A percentile compares a stretch with the other conserved stretches of the same genome.
phyloP scores from a whole-genome alignment of 139 green algal species.

The Pseudopediastrum boryanum region DNA sequence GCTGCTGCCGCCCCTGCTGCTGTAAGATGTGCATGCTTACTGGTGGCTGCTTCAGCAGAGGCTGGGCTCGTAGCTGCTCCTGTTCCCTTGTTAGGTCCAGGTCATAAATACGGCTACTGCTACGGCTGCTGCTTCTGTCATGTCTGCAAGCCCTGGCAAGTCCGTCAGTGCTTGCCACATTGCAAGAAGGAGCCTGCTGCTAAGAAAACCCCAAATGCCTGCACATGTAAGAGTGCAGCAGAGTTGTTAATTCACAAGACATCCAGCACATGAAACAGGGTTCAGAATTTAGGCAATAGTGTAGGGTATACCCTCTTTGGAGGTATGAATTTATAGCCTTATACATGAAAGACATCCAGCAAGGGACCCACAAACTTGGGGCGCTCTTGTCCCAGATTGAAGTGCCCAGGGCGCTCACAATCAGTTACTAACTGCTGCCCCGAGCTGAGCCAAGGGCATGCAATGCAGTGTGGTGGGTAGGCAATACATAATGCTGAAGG shows the following conservation, averaged over 20 bases:
- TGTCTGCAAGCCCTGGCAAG: no score
- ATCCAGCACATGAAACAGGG: background rate
- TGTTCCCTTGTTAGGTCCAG: background rate
- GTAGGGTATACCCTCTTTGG: background rate
- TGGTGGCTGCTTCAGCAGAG: no score
- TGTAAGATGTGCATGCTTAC: background rate
- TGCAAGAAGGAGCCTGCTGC: constrained; percentile 39
- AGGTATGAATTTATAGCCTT: background rate
- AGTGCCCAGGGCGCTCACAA: no score
- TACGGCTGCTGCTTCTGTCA: background rate
- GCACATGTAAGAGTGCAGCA: constrained; percentile 4
- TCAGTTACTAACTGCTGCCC: no score
- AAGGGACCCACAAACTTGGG: background rate
- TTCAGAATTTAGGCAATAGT: background rate
- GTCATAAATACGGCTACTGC: no score
- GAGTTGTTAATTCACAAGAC: background rate
- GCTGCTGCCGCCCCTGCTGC: constrained; percentile 7
- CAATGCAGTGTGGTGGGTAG: no score
- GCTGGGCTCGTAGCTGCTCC: no score
- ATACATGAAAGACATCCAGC: background rate
- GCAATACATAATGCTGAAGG: no score
- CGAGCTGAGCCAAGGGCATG: no score
- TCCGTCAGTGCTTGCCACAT: constrained; percentile 20
- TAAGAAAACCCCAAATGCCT: constrained; percentile 41
- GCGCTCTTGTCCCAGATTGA: no score